phyloP scores from a whole-genome alignment of 129 eudicot genomes.

The Artemisia argyi region DNA sequence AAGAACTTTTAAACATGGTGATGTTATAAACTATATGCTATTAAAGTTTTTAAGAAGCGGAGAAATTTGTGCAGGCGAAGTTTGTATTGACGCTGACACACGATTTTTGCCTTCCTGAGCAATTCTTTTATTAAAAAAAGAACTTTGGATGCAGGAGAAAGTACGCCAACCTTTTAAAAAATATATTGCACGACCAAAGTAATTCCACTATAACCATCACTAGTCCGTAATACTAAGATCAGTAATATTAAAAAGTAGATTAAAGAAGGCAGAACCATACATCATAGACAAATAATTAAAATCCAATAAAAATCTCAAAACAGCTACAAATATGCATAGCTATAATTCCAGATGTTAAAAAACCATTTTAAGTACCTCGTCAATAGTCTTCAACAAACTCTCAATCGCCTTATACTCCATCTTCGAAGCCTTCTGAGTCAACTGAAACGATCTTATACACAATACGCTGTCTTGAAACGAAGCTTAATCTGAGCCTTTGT shows the following conservation, averaged over 20 bases:
- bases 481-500: slow-evolving; percentile 94
- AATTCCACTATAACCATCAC: neutral
- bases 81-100: neutral
- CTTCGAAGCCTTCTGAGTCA: slow-evolving; percentile 85
- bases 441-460: slow-evolving; percentile 93
- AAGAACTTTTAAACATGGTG: no score
- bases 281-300: neutral
- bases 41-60: neutral
- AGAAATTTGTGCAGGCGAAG: slow-evolving; percentile 2
- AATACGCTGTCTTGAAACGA: slow-evolving; percentile 94
- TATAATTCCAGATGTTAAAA: slow-evolving; percentile 10
- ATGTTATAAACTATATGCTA: neutral
- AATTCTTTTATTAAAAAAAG: neutral
- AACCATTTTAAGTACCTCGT: slow-evolving; percentile 62
- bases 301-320: slow-evolving; percentile 6
- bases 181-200: slow-evolving; percentile 5
- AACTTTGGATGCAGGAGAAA: neutral
- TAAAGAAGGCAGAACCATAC: slow-evolving; percentile 1
- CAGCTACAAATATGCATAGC: slow-evolving; percentile 14
- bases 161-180: neutral
- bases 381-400: slow-evolving; percentile 87
- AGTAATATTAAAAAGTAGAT: neutral
- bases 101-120: slow-evolving; percentile 5
- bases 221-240: neutral
- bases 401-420: slow-evolving; percentile 97